Conservation (phyloP, 805 yeast species). For the Yarrowia divulgata region DNA sequence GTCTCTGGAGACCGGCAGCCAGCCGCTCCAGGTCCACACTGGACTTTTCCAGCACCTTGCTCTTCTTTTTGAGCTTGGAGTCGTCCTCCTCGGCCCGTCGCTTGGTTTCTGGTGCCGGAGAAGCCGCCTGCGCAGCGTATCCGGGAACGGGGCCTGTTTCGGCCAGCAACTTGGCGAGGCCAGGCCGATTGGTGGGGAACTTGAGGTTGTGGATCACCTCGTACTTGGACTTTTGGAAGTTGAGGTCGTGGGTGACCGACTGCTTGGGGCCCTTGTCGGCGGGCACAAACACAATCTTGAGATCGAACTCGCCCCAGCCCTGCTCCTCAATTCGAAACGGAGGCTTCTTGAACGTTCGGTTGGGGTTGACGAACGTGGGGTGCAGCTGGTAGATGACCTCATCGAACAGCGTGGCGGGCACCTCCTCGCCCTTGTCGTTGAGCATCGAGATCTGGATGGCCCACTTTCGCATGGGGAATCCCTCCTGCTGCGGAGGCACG, state of each 20-base stretch:
- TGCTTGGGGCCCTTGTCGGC: slow-evolving; percentile 90
- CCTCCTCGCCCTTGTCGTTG: slow-evolving; percentile 79
- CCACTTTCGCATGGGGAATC: slow-evolving; percentile 96
- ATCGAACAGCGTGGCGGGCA: slow-evolving; percentile 88
- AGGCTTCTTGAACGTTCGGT: slow-evolving; percentile 75
- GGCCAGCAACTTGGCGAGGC: slow-evolving; percentile 70
- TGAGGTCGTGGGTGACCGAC: slow-evolving; percentile 85
- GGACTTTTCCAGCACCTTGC: slow-evolving; percentile 57
- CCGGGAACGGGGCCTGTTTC: slow-evolving; percentile 87
- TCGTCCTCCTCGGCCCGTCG: slow-evolving; percentile 51
- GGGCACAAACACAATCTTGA: slow-evolving; percentile 76
- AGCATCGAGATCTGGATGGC: slow-evolving; percentile 75
- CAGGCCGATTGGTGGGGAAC: slow-evolving; percentile 78
- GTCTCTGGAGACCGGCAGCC: slow-evolving; percentile 86
- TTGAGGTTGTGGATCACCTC: slow-evolving; percentile 76
- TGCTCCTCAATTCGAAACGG: slow-evolving; percentile 90
- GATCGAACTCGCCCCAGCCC: slow-evolving; percentile 99
- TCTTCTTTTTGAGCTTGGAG: slow-evolving; percentile 49
- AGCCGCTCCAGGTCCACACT: slow-evolving; percentile 85
- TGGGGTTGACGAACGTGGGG: slow-evolving; percentile 93
- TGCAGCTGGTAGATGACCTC: slow-evolving; percentile 92
- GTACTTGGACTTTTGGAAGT: slow-evolving; percentile 79
- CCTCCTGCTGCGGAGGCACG: slow-evolving; percentile 83
- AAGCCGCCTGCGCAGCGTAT: slow-evolving; percentile 42
- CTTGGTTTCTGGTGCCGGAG: slow-evolving; percentile 47